A percentile compares a stretch with the other conserved stretches of the same genome.
Evolutionary conservation across 1,139 yeast genomes (phyloP).

Genomic region (Waltiozyma sp.): DNA sequence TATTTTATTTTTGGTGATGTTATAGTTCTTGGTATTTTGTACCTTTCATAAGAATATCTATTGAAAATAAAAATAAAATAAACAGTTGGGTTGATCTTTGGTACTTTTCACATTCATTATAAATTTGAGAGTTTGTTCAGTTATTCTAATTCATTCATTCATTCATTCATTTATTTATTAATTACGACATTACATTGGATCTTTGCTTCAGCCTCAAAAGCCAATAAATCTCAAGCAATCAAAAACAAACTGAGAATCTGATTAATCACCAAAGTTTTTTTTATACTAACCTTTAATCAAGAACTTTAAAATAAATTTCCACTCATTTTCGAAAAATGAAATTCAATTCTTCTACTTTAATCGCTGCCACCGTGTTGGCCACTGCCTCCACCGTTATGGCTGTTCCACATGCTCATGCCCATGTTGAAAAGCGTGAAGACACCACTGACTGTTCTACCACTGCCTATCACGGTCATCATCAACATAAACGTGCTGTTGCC

Average conservation of each 20-base stretch:
- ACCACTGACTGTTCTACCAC: constrained; percentile 19
- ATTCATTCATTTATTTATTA: too few species aligned
- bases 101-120: too few species aligned
- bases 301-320: constrained; percentile 1
- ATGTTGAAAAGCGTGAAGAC: constrained; percentile 15
- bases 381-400: constrained; percentile 10
- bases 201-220: not conserved
- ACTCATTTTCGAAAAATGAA: constrained; percentile 21
- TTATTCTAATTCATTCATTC: too few species aligned
- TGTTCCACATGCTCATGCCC: constrained; percentile 16
- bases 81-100: too few species aligned
- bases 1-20: too few species aligned
- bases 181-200: too few species aligned
- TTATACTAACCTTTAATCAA: not conserved
- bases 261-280: not conserved
- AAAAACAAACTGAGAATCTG: not conserved
- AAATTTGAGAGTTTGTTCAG: too few species aligned
- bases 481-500: constrained; percentile 68
- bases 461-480: constrained; percentile 45
- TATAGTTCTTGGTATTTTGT: too few species aligned
- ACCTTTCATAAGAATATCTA: too few species aligned
- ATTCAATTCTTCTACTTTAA: constrained; percentile 20
- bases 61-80: too few species aligned
- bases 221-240: too few species aligned
- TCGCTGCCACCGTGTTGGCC: constrained; percentile 20